These are phyloP conservation scores for Fomes fomentarius DNA, from an alignment of 1,284 basidiomycete genomes.

Conservation along the genomic window DNA sequence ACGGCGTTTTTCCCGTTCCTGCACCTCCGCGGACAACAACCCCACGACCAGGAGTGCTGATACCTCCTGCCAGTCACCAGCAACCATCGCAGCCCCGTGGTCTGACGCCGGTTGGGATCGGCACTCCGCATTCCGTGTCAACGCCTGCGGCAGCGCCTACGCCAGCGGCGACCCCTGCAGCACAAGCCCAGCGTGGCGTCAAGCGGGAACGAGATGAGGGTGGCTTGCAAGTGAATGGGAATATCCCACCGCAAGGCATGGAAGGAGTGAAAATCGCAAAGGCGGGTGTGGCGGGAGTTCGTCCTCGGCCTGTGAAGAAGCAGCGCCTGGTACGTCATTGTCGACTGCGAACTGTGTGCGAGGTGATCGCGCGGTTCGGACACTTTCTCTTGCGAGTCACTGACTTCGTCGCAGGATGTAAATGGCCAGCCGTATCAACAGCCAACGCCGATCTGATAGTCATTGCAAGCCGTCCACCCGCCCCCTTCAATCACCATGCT, in stretches of 20 bases:
- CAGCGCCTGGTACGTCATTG: slow-evolving; percentile 64
- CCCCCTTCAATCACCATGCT: neutral
- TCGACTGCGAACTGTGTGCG: neutral
- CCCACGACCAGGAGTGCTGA: slow-evolving; percentile 28
- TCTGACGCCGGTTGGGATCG: slow-evolving; percentile 32
- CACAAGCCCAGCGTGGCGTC: slow-evolving; percentile 43
- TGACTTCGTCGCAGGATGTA: slow-evolving; percentile 16
- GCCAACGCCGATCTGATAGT: slow-evolving; percentile 25
- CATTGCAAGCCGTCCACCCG: neutral
- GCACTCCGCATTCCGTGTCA: slow-evolving; percentile 41
- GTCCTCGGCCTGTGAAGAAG: slow-evolving; percentile 76
- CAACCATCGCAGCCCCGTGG: slow-evolving; percentile 37
- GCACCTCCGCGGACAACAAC: slow-evolving; percentile 30
- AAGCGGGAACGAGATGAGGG: slow-evolving; percentile 45
- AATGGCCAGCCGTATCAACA: slow-evolving; percentile 25
- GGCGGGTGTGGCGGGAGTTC: slow-evolving; percentile 47
- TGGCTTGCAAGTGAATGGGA: slow-evolving; percentile 22
- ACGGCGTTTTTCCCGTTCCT: slow-evolving; percentile 5
- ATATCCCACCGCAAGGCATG: slow-evolving; percentile 32
- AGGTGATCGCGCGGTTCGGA: neutral
- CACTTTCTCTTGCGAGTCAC: slow-evolving; percentile 1
- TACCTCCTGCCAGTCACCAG: slow-evolving; percentile 15
- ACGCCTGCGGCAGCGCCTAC: slow-evolving; percentile 32
- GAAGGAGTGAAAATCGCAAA: slow-evolving; percentile 44
- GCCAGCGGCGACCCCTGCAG: slow-evolving; percentile 26